phyloP scores from a whole-genome alignment of 371 early-diverging fungal genomes.

The Lichtheimia hyalospora region DNA sequence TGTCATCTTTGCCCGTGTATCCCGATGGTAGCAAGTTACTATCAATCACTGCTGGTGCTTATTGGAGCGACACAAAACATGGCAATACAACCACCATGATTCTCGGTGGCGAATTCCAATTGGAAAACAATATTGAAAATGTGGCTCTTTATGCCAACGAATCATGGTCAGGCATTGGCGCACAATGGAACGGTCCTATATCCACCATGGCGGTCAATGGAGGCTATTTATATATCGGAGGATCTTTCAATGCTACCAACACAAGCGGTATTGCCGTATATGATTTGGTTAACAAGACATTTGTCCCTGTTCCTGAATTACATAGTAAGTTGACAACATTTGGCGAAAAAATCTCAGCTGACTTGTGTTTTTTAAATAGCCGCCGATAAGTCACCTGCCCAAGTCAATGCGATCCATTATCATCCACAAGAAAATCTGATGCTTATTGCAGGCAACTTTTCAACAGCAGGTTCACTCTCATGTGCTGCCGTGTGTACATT shows the following conservation, averaged over 20 bases:
- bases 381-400: slow-evolving; percentile 26
- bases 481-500: slow-evolving; percentile 51
- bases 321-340: slow-evolving; percentile 25
- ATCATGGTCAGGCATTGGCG: slow-evolving; percentile 42
- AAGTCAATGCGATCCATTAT: slow-evolving; percentile 44
- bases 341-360: slow-evolving; percentile 9
- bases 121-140: slow-evolving; percentile 31
- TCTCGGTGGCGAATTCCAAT: slow-evolving; percentile 41
- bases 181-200: slow-evolving; percentile 36
- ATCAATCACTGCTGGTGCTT: slow-evolving; percentile 29
- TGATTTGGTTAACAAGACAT: slow-evolving; percentile 31
- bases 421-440: slow-evolving; percentile 25
- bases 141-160: slow-evolving; percentile 43
- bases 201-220: slow-evolving; percentile 29
- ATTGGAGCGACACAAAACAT: slow-evolving; percentile 25
- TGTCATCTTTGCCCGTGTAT: slow-evolving; percentile 31
- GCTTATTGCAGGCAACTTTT: slow-evolving; percentile 59
- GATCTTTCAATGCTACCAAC: slow-evolving; percentile 30
- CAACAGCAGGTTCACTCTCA: slow-evolving; percentile 40
- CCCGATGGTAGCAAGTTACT: slow-evolving; percentile 20
- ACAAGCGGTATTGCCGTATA: slow-evolving; percentile 31
- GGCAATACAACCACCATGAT: slow-evolving; percentile 27
- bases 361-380: slow-evolving; percentile 3
- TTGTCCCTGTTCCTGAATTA: slow-evolving; percentile 20
- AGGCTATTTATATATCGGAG: slow-evolving; percentile 55